Base-by-base conservation (phyloP, 2,329 filamentous ascomycete genomes). In the Apiospora kogelbergensis region DNA sequence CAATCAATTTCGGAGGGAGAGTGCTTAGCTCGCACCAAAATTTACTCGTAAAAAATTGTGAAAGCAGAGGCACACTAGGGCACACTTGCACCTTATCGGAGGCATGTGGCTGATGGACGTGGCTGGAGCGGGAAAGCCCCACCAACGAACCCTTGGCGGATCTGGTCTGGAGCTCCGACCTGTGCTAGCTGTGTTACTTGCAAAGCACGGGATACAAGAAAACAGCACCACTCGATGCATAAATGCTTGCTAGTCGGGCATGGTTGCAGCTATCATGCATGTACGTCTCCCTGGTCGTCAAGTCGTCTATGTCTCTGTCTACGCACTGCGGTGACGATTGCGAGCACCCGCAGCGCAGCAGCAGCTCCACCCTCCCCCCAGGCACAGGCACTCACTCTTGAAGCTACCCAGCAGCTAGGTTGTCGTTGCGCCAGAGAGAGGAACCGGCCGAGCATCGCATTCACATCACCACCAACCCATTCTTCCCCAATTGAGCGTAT, bases 1-100 rank as follows among this genome's bases (percentile, higher is more conserved):
- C 64, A 42, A 42, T 63, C 66, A 67, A 69, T 69, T 69, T 69
- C 53, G 66, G 66, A 48, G 20, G 33, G 66, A 37, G 46, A 60
- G 30, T 60, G 53, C 53, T 60, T 60, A 60, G 53, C 53, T 20
- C 53, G 53, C 53, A 60, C 53, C 53, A 60, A 60, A 60, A 60
- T 37, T 60, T 60, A 60, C 53, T 60, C 53, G 53, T 37, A 60
- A 60, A 60, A 60, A 60, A 60, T 60, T 60, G 53, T 60, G 53
- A 60, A 60, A 60, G 53, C 26, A 30, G 30, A 60, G 53, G 53
- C 53, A 60, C 53, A 60, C 53, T 60, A 60, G 53, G 53, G 53
- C 53, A 60, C 53, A 60, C 53, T 60, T 60, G 30, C 53, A 37
- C 53, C 53, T 60, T 60, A 60, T 60, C 53, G 48, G 48, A 60